These are phyloP conservation scores for Fraxinus excelsior DNA, from an alignment of 257 asterid species.

Conservation along the genomic window DNA sequence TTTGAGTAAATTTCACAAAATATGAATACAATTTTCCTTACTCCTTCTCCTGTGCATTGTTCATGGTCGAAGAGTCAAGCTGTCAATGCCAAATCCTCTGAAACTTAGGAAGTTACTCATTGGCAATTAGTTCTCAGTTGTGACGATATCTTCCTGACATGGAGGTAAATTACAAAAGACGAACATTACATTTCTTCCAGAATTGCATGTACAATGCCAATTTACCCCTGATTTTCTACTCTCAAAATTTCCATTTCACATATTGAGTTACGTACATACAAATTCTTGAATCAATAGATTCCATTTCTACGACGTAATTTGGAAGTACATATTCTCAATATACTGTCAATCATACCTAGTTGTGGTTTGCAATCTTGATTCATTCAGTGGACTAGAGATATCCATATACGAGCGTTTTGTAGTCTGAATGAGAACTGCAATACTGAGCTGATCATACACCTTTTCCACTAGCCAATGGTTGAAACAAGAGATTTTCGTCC, in stretches of 20 bases:
- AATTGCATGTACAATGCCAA: neutral
- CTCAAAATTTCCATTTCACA: neutral
- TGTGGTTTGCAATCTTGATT: neutral
- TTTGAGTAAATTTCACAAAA: no score
- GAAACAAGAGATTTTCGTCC: neutral
- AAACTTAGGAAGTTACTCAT: neutral
- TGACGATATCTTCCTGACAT: neutral
- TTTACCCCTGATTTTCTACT: neutral
- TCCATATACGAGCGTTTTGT: neutral
- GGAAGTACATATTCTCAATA: neutral
- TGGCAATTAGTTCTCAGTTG: neutral
- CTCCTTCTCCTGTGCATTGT: neutral
- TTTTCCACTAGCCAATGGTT: neutral
- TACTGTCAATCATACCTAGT: neutral
- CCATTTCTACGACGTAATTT: neutral
- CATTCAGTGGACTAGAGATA: neutral
- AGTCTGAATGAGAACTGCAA: neutral
- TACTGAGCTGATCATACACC: neutral
- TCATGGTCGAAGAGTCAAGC: neutral
- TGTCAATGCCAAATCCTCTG: neutral
- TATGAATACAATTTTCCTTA: neutral
- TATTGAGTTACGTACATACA: neutral
- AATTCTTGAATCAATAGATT: neutral
- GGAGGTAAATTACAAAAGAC: neutral
- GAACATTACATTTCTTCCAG: constrained; percentile 2